Evolutionary conservation across 129 eudicot species (phyloP).

Genomic region (Pulicaria dysenterica): DNA sequence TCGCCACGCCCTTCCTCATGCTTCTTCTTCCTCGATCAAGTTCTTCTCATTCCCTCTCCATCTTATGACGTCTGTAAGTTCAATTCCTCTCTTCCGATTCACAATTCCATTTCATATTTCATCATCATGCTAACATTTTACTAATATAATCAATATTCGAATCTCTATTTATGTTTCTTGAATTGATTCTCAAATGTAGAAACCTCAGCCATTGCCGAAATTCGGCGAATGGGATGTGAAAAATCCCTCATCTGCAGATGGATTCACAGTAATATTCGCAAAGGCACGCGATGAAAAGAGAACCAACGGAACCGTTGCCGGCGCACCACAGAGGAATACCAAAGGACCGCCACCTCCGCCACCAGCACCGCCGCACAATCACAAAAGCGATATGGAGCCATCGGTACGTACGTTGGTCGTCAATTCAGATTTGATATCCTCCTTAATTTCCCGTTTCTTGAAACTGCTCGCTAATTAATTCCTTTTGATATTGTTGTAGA

Average conservation of each 20-base stretch:
- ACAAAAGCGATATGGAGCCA: constrained; percentile 16
- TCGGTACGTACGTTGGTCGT: not conserved
- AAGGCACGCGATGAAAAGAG: constrained; percentile 67
- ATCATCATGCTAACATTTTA: not conserved
- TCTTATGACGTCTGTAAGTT: constrained; percentile 52
- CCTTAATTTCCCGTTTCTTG: not conserved
- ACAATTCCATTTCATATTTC: not conserved
- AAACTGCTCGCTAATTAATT: constrained; percentile 18
- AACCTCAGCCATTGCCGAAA: constrained; percentile 64
- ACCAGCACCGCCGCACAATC: not conserved
- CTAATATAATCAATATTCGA: not conserved
- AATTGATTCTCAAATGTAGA: constrained; percentile 28
- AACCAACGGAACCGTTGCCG: constrained; percentile 45
- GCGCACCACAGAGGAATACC: constrained; percentile 19
- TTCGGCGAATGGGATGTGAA: constrained; percentile 77
- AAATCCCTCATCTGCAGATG: constrained; percentile 72
- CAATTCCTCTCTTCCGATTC: not conserved
- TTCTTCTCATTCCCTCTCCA: not conserved
- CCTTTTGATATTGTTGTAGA: constrained; percentile 22
- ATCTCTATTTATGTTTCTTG: not conserved
- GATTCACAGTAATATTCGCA: constrained; percentile 67
- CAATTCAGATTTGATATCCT: not conserved
- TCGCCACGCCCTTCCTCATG: constrained; percentile 10
- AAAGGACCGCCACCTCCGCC: constrained; percentile 29
- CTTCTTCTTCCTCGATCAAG: constrained; percentile 11